phyloP scores from a whole-genome alignment of 2,329 filamentous ascomycete species.

The Zymoseptoria crescenta region DNA sequence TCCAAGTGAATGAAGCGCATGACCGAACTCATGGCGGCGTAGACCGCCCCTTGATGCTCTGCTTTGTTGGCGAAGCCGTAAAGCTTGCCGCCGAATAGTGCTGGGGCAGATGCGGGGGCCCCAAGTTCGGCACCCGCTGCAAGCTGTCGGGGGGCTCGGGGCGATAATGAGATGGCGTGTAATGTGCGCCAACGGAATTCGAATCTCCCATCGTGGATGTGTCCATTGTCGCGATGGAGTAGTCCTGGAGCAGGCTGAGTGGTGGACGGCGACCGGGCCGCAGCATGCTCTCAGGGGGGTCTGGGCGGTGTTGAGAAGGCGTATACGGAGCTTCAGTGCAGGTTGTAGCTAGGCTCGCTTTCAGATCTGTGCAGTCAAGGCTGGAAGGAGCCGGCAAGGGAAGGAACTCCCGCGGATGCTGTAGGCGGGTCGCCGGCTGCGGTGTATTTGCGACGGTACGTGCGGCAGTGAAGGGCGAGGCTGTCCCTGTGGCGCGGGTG shows the following conservation, averaged over 20 bases:
- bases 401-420: background rate
- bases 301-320: slow-evolving; percentile 8
- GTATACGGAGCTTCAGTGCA: slow-evolving; percentile 5
- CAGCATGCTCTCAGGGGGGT: slow-evolving; percentile 9
- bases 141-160: background rate
- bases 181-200: background rate
- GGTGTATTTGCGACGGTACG: background rate
- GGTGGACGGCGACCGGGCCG: slow-evolving; percentile 2
- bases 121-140: background rate
- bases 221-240: slow-evolving; percentile 7
- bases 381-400: background rate
- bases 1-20: background rate
- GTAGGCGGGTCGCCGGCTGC: background rate
- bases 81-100: background rate
- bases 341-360: background rate
- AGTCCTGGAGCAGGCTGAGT: slow-evolving; percentile 12
- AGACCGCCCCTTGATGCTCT: background rate
- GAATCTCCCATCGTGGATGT: background rate
- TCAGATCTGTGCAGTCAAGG: background rate
- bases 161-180: background rate
- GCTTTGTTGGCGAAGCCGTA: background rate
- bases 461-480: background rate
- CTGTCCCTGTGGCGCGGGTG: background rate
- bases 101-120: background rate
- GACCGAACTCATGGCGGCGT: background rate